Conservation (phyloP, 177 flowering plant species). For the Vitis hybrid region DNA sequence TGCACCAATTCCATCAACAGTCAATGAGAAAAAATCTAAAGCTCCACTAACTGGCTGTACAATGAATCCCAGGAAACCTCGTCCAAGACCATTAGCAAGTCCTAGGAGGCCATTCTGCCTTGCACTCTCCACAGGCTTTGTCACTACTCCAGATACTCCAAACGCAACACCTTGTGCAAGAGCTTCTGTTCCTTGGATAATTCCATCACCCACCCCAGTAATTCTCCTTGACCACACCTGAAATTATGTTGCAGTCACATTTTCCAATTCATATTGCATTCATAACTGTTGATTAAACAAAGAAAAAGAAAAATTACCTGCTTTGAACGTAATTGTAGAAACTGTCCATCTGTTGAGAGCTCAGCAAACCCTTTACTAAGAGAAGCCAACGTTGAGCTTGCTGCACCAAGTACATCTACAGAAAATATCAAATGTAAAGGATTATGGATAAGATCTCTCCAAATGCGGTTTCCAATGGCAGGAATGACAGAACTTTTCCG, state of each 20-base stretch:
- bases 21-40: conserved; percentile 89
- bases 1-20: conserved; percentile 97
- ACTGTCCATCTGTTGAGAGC: conserved; percentile 97
- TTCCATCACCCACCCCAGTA: conserved; percentile 91
- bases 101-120: conserved; percentile 87
- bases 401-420: conserved; percentile 94
- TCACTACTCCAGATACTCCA: conserved; percentile 93
- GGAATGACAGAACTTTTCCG: conserved; percentile 77
- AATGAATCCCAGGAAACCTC: conserved; percentile 78
- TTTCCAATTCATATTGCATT: neutral
- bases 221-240: conserved; percentile 92
- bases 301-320: conserved; percentile 49
- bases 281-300: neutral
- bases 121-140: conserved; percentile 92
- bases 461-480: conserved; percentile 84
- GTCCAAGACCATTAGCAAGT: conserved; percentile 92
- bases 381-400: conserved; percentile 96
- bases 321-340: conserved; percentile 85
- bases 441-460: conserved; percentile 94
- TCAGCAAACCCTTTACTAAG: conserved; percentile 97
- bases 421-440: conserved; percentile 91
- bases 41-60: conserved; percentile 98
- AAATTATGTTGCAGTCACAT: conserved; percentile 13
- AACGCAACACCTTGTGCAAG: conserved; percentile 97
- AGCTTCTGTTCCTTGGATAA: conserved; percentile 96